phyloP scores from a whole-genome alignment of 345 rosid genomes.

The Kernera saxatilis region DNA sequence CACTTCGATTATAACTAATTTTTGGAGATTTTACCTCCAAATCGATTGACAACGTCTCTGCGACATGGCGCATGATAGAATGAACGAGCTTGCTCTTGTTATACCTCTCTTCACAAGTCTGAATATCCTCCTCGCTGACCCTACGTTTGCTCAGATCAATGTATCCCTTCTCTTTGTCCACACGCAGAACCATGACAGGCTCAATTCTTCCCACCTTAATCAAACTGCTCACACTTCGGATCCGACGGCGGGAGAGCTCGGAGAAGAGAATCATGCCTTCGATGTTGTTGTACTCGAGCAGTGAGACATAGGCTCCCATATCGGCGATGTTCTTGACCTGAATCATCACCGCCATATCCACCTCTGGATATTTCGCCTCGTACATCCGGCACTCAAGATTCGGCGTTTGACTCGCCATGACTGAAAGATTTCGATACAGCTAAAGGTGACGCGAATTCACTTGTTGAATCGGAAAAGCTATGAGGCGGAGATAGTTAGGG shows the following conservation, averaged over 20 bases:
- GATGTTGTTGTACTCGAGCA: slow-evolving; percentile 93
- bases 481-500: slow-evolving; percentile 27
- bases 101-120: slow-evolving; percentile 91
- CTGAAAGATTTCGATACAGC: background rate
- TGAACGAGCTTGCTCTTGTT: slow-evolving; percentile 99
- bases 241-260: slow-evolving; percentile 98
- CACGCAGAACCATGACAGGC: slow-evolving; percentile 98
- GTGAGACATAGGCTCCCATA: slow-evolving; percentile 94
- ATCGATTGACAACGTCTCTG: slow-evolving; percentile 77
- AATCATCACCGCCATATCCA: slow-evolving; percentile 98
- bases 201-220: slow-evolving; percentile 94
- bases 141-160: slow-evolving; percentile 94
- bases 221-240: slow-evolving; percentile 90
- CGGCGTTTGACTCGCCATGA: slow-evolving; percentile 54
- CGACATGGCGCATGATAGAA: slow-evolving; percentile 97
- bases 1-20: background rate
- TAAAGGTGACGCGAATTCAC: background rate
- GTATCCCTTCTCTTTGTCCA: slow-evolving; percentile 93
- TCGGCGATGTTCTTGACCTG: slow-evolving; percentile 96
- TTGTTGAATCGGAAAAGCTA: background rate
- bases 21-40: slow-evolving; percentile 55
- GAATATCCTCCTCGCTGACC: slow-evolving; percentile 92
- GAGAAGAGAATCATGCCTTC: slow-evolving; percentile 98
- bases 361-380: slow-evolving; percentile 88
- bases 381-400: slow-evolving; percentile 97